These are phyloP conservation scores for Tolypocladium album DNA, from an alignment of 2,329 filamentous ascomycete species.

Conservation along the genomic window DNA sequence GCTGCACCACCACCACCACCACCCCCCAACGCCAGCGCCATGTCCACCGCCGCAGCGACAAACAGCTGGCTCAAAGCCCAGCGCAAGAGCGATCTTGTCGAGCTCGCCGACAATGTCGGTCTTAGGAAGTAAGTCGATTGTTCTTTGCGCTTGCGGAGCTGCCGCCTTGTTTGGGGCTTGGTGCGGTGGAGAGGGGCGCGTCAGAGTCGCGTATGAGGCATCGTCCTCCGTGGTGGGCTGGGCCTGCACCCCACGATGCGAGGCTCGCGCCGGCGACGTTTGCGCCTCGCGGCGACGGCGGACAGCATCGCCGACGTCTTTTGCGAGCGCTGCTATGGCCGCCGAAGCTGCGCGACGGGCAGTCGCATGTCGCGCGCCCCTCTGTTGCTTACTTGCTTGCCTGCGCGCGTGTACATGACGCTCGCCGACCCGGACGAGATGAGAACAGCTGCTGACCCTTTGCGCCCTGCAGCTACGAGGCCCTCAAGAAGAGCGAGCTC, in stretches of 20 bases:
- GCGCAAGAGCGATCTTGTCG: constrained; percentile 70
- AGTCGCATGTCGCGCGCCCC: background rate
- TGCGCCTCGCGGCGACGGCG: background rate
- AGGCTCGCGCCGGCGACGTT: background rate
- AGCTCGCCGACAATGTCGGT: constrained; percentile 61
- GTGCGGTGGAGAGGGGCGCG: background rate
- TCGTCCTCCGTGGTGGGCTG: background rate
- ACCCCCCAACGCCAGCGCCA: constrained; percentile 5
- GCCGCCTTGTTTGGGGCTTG: background rate
- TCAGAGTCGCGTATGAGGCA: background rate
- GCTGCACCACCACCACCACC: background rate
- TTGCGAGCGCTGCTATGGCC: background rate
- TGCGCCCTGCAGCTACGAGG: constrained; percentile 46
- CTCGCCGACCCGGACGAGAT: background rate
- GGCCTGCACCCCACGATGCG: background rate
- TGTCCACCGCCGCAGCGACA: constrained; percentile 20
- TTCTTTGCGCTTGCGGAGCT: background rate
- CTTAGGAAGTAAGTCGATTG: constrained; percentile 55
- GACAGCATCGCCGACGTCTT: background rate
- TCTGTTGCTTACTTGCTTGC: background rate
- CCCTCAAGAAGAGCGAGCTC: constrained; percentile 68
- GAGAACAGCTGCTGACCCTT: background rate
- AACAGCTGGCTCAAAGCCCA: constrained; percentile 70
- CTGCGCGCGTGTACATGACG: background rate
- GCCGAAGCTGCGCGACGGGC: background rate